Evolutionary conservation across 768 basidiomycete genomes (phyloP).

Genomic region (Coprinellus micaceus): DNA sequence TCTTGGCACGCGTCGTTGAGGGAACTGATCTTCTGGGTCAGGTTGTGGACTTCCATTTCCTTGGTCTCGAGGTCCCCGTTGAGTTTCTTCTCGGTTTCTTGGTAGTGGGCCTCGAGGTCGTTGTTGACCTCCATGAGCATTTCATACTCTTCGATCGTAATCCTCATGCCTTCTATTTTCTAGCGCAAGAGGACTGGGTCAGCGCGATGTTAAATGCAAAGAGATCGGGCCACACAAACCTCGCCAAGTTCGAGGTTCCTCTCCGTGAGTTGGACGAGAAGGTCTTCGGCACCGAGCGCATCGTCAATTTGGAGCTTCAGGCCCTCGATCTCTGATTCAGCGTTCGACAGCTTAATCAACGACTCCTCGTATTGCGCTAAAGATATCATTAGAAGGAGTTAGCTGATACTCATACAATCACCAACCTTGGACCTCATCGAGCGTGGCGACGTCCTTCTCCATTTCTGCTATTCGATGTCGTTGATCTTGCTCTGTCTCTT

Average conservation of each 20-base stretch:
- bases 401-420: constrained; percentile 7
- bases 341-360: constrained; percentile 77
- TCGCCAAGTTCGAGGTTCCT: constrained; percentile 90
- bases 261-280: constrained; percentile 93
- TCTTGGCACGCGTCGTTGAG: constrained; percentile 83
- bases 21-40: constrained; percentile 54
- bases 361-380: constrained; percentile 80
- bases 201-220: background rate
- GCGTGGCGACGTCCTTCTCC: constrained; percentile 78
- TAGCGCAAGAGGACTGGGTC: constrained; percentile 28
- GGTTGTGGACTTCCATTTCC: constrained; percentile 68
- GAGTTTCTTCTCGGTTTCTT: constrained; percentile 88
- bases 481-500: constrained; percentile 84
- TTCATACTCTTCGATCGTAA: constrained; percentile 94
- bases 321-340: constrained; percentile 89
- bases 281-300: constrained; percentile 91
- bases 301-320: constrained; percentile 93
- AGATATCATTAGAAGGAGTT: too few species aligned
- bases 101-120: constrained; percentile 94
- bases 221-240: constrained; percentile 37
- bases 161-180: constrained; percentile 98
- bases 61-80: constrained; percentile 83
- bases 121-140: constrained; percentile 94
- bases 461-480: constrained; percentile 77
- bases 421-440: constrained; percentile 80